Conservation (phyloP, 75 land plant genomes). For the Pseudotsuga menziesii region DNA sequence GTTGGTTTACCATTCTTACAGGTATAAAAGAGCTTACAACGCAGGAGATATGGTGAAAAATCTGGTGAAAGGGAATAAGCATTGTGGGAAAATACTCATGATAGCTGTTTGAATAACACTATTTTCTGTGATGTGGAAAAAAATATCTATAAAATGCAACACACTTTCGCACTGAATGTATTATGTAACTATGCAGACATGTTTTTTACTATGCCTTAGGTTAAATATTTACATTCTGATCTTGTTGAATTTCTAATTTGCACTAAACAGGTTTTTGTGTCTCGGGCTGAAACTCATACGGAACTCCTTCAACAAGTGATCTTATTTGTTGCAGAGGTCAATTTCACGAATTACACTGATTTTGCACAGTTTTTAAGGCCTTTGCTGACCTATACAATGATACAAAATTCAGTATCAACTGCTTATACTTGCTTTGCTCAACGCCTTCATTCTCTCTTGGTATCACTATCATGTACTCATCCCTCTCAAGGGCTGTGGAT, state of each 20-base stretch:
- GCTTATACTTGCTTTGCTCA: constrained; percentile 26
- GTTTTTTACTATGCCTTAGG: background rate
- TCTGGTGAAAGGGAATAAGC: background rate
- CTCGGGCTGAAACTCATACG: constrained; percentile 37
- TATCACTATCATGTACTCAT: constrained; percentile 37
- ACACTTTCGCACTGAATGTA: no score
- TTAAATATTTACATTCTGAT: background rate
- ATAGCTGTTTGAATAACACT: background rate
- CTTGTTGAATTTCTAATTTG: background rate
- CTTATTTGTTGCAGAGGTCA: constrained; percentile 31
- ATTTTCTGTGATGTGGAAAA: background rate
- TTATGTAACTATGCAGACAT: background rate
- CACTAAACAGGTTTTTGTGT: constrained; percentile 38
- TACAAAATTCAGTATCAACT: constrained; percentile 25
- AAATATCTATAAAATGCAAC: no score
- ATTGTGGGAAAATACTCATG: constrained; percentile 2
- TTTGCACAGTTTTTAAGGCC: constrained; percentile 50
- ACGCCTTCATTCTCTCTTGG: constrained; percentile 47
- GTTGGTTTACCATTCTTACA: background rate
- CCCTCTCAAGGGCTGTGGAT: constrained; percentile 35
- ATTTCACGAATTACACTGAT: constrained; percentile 13
- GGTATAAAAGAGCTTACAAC: background rate
- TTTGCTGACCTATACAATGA: constrained; percentile 33
- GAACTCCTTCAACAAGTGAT: constrained; percentile 49
- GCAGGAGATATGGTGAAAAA: background rate